A percentile compares a stretch with the other conserved stretches of the same genome.
Evolutionary conservation across 306 rosid species (phyloP).

Genomic region (Vigna hirtella): DNA sequence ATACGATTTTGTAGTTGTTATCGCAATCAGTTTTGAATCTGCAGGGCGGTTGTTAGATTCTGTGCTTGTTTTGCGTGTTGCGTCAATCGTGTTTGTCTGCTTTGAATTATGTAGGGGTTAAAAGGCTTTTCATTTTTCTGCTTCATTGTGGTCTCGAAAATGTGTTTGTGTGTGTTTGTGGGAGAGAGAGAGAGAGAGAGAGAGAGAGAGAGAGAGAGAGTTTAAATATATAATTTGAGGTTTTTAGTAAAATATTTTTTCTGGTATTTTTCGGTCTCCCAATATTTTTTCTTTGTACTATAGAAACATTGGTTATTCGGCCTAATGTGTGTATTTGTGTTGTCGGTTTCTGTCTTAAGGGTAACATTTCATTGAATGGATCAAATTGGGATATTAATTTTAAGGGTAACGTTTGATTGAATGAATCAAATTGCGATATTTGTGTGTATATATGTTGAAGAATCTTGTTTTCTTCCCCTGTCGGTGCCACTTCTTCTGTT

Average conservation of each 20-base stretch:
- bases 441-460: neutral
- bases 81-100: slow-evolving; percentile 3
- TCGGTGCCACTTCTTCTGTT: neutral
- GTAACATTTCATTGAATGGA: slow-evolving; percentile 26
- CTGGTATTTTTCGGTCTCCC: neutral
- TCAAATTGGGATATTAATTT: slow-evolving; percentile 11
- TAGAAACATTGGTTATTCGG: neutral
- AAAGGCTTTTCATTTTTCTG: slow-evolving; percentile 10
- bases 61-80: slow-evolving; percentile 13
- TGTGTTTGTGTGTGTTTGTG: neutral
- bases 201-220: no score
- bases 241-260: neutral
- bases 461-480: slow-evolving; percentile 30
- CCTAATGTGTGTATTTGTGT: neutral
- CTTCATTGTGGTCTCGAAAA: neutral
- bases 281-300: neutral
- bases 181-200: no score
- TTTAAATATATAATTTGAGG: neutral
- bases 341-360: slow-evolving; percentile 24
- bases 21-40: slow-evolving; percentile 8
- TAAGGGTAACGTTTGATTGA: slow-evolving; percentile 8
- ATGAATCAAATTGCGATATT: slow-evolving; percentile 20
- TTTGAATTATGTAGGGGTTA: slow-evolving; percentile 33
- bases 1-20: neutral
- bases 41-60: neutral